Evolutionary conservation across 1,139 yeast genomes (phyloP), one percentile per base, ranked within the genome.

Genomic region (Hansenula sp.): DNA sequence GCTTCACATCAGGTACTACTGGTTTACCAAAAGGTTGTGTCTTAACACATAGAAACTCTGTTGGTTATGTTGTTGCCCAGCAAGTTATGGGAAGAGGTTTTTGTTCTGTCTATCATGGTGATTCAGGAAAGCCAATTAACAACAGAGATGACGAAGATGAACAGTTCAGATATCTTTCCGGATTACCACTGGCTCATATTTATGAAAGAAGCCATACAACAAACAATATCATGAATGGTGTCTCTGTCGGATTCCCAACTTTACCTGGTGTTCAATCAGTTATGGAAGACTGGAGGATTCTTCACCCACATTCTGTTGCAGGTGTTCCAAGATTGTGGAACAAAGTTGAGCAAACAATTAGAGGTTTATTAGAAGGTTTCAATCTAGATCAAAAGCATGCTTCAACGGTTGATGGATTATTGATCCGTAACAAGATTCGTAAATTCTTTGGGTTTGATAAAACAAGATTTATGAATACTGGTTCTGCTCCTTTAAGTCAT

Each of bases 401-500:
- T 3, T 4, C 12, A 12, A 8, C n/a, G 3, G 20, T 82, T 38
- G 67, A 82, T 41, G 50, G 28, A 27, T 26, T 24, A 36, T 39
- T 19, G 29, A 38, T 24, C 10, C 36, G 28, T 11, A 22, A 6
- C 25, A 42, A 9, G 33, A 20, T 24, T 36, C 41, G n/a, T 30
- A 65, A 62, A 36, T 68, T 72, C 34, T 57, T 79, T 38, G 89
- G 89, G 1, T 69, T 80, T 46, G 77, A 73, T 33, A 68, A 76
- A 39, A 57, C 72, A 40, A 48, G 57, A 34, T 55, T 62, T 36
- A 52, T 74, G 42, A 57, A 71, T 27, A 68, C 81, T 17, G 92
- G 90, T 5, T 77, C 86, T 26, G 90, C 90, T 6, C 90, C 92
- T 11, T 73, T 82, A 43, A 64, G 82, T 17, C 68, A 72, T 21